These are phyloP conservation scores for Nakataea oryzae DNA, from an alignment of 2,329 filamentous ascomycete species.

Conservation along the genomic window DNA sequence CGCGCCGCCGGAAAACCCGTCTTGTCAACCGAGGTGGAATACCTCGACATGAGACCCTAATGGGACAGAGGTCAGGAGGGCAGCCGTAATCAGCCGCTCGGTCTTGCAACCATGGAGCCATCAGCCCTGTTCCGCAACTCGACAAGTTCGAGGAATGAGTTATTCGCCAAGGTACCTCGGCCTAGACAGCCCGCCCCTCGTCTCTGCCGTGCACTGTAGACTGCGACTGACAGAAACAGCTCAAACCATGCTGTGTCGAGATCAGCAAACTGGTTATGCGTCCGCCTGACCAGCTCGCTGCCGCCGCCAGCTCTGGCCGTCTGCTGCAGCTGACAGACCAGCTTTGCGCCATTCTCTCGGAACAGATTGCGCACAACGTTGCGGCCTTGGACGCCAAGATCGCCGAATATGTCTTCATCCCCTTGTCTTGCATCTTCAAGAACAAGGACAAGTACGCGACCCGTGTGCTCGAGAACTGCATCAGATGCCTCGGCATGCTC, in stretches of 20 bases:
- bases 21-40: not conserved
- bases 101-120: slow-evolving; percentile 4
- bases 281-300: slow-evolving; percentile 24
- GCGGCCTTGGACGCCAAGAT: slow-evolving; percentile 64
- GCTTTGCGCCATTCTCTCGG: slow-evolving; percentile 34
- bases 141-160: slow-evolving; percentile 11
- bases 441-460: slow-evolving; percentile 62
- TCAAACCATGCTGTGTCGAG: slow-evolving; percentile 52
- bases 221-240: slow-evolving; percentile 24
- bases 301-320: slow-evolving; percentile 21
- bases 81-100: not conserved
- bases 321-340: slow-evolving; percentile 34
- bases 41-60: not conserved
- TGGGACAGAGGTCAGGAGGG: not conserved
- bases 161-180: slow-evolving; percentile 14
- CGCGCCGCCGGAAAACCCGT: not conserved
- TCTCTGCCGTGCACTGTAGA: not conserved
- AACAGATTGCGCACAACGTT: slow-evolving; percentile 30
- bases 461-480: slow-evolving; percentile 61
- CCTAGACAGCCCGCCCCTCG: not conserved
- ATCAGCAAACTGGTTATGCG: slow-evolving; percentile 47
- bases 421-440: slow-evolving; percentile 76
- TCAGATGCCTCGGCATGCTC: slow-evolving; percentile 66
- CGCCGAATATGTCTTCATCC: slow-evolving; percentile 92
- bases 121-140: slow-evolving; percentile 11